Evolutionary conservation across 768 basidiomycete species (phyloP).

Genomic region (Leccinum arenicola): DNA sequence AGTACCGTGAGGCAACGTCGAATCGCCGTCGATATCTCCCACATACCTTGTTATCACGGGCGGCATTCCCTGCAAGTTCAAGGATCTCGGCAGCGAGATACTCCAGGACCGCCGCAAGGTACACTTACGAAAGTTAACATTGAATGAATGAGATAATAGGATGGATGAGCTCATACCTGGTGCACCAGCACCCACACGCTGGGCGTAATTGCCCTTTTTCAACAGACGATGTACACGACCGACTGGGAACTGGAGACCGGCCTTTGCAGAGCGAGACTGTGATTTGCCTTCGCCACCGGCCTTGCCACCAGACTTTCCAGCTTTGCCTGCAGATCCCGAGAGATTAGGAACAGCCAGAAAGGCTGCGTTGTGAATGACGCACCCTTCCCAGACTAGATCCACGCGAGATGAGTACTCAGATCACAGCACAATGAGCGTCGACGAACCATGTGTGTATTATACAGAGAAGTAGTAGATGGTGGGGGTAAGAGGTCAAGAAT

Average conservation of each 20-base stretch:
- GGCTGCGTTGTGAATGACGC: not conserved
- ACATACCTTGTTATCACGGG: slow-evolving; percentile 34
- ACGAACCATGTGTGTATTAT: slow-evolving; percentile 27
- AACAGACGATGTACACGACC: slow-evolving; percentile 90
- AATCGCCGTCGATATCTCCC: not conserved
- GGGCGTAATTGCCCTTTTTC: slow-evolving; percentile 85
- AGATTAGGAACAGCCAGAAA: slow-evolving; percentile 6
- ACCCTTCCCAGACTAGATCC: slow-evolving; percentile 32
- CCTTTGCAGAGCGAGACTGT: slow-evolving; percentile 70
- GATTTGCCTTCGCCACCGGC: slow-evolving; percentile 49
- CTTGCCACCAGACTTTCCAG: slow-evolving; percentile 52
- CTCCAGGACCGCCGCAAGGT: slow-evolving; percentile 88
- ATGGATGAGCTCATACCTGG: slow-evolving; percentile 47
- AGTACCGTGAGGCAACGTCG: not conserved
- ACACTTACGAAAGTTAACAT: slow-evolving; percentile 45
- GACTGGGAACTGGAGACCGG: slow-evolving; percentile 82
- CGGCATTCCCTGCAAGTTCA: slow-evolving; percentile 86
- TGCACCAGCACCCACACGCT: slow-evolving; percentile 87
- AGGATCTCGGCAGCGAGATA: slow-evolving; percentile 93
- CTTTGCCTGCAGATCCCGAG: slow-evolving; percentile 38
- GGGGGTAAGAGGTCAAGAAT: slow-evolving; percentile 31
- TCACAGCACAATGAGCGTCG: not conserved
- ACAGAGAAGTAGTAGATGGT: slow-evolving; percentile 21
- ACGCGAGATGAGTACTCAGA: slow-evolving; percentile 5
- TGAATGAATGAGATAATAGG: slow-evolving; percentile 11